phyloP scores from a whole-genome alignment of 2,329 filamentous ascomycete species.

The Zymoseptoria pseudotritici region DNA sequence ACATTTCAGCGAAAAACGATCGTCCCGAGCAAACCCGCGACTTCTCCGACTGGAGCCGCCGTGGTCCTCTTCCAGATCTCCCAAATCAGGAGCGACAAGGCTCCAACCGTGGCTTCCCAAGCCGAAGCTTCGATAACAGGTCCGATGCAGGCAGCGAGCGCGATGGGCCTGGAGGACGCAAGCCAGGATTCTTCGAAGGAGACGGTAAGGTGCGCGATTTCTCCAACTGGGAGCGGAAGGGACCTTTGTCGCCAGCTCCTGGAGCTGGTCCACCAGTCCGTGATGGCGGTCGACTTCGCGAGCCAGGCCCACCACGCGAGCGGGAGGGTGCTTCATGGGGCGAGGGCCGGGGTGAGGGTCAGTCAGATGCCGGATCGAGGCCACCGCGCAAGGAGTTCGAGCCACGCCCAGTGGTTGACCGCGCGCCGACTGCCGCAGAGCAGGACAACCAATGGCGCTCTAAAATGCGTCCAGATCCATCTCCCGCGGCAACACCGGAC shows the following conservation, averaged over 20 bases:
- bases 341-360: slow-evolving; percentile 41
- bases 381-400: slow-evolving; percentile 71
- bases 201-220: slow-evolving; percentile 76
- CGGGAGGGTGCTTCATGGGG: slow-evolving; percentile 54
- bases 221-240: slow-evolving; percentile 89
- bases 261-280: slow-evolving; percentile 37
- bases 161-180: slow-evolving; percentile 45
- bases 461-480: slow-evolving; percentile 78
- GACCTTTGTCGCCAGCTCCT: slow-evolving; percentile 69
- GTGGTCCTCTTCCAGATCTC: slow-evolving; percentile 75
- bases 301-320: slow-evolving; percentile 48
- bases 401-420: slow-evolving; percentile 58
- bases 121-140: slow-evolving; percentile 30
- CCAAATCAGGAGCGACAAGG: slow-evolving; percentile 42
- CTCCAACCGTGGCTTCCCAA: slow-evolving; percentile 42
- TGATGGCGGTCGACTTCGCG: slow-evolving; percentile 53
- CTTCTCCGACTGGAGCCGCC: slow-evolving; percentile 84
- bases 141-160: slow-evolving; percentile 48
- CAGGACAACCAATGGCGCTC: slow-evolving; percentile 88
- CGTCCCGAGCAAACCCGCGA: slow-evolving; percentile 65
- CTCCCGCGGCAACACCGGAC: slow-evolving; percentile 61
- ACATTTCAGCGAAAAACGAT: slow-evolving; percentile 38
- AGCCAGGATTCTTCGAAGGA: slow-evolving; percentile 58
- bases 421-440: slow-evolving; percentile 78
- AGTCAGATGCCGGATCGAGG: slow-evolving; percentile 66